Evolutionary conservation across 192 early-diverging fungal species (phyloP).

Genomic region (Obelidium mucronatum): DNA sequence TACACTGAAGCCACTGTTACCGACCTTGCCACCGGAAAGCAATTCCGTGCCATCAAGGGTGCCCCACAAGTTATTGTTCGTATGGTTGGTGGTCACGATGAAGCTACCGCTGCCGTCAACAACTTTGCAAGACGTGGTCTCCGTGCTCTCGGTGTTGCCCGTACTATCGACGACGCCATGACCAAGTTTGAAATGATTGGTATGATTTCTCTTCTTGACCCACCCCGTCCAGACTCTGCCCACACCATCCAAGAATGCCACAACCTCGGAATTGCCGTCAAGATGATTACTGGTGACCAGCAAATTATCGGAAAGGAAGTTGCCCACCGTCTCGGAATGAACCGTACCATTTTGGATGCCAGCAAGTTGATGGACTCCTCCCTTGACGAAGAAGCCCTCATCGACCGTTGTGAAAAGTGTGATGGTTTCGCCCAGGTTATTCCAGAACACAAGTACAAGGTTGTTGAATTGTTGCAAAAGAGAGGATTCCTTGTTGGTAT

Average conservation of each 20-base stretch:
- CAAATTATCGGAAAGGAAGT: conserved; percentile 91
- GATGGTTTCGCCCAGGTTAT: conserved; percentile 98
- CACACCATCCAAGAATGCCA: conserved; percentile 86
- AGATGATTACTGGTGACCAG: conserved; percentile 97
- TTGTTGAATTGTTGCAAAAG: conserved; percentile 95
- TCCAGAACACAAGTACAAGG: conserved; percentile 97
- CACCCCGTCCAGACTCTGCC: conserved; percentile 92
- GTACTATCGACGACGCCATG: conserved; percentile 71
- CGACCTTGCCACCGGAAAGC: conserved; percentile 73
- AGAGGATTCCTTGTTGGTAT: conserved; percentile 88
- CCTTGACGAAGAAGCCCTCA: conserved; percentile 81
- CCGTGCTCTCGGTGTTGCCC: conserved; percentile 90
- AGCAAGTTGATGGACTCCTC: conserved; percentile 79
- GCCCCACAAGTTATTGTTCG: conserved; percentile 91
- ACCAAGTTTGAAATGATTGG: conserved; percentile 85
- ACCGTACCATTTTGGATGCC: conserved; percentile 90
- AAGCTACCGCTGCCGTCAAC: conserved; percentile 84
- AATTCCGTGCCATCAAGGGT: conserved; percentile 90
- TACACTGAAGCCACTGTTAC: conserved; percentile 87
- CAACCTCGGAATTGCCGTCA: conserved; percentile 81
- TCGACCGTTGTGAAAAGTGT: conserved; percentile 81
- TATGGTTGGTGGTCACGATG: conserved; percentile 69
- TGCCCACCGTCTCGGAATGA: conserved; percentile 89
- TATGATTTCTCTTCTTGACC: conserved; percentile 92
- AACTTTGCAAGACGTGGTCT: conserved; percentile 85